phyloP scores from a whole-genome alignment of 352 stramenopile species.

The Plasmopara muralis region DNA sequence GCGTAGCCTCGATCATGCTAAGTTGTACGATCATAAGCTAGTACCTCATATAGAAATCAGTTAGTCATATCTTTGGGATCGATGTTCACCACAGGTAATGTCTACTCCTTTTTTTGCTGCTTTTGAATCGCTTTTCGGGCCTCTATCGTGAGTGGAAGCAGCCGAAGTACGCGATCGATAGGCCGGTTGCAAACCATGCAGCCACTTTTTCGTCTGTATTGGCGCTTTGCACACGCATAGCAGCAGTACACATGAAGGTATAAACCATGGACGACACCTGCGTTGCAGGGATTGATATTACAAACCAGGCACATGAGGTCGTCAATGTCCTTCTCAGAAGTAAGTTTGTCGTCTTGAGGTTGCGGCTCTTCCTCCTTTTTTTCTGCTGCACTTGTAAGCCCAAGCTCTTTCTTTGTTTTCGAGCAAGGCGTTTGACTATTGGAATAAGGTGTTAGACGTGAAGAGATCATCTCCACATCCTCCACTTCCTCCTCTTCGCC shows the following conservation, averaged over 20 bases:
- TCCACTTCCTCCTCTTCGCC: constrained; percentile 20
- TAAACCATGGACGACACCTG: constrained; percentile 61
- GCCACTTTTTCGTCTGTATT: constrained; percentile 37
- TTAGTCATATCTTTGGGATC: no score
- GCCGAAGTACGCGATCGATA: constrained; percentile 66
- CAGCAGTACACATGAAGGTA: constrained; percentile 82
- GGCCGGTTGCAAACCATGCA: constrained; percentile 75
- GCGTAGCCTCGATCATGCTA: neutral
- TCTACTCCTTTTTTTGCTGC: constrained; percentile 20
- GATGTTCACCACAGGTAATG: neutral
- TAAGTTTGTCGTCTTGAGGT: constrained; percentile 15
- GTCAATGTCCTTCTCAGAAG: constrained; percentile 33
- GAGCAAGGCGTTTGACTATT: constrained; percentile 4
- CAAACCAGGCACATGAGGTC: constrained; percentile 71
- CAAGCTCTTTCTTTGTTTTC: constrained; percentile 27
- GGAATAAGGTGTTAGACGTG: neutral
- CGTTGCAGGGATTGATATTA: constrained; percentile 45
- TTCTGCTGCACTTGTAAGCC: constrained; percentile 5
- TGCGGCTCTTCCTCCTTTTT: constrained; percentile 7
- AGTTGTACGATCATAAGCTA: no score
- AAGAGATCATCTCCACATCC: constrained; percentile 11
- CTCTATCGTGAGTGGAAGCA: constrained; percentile 65
- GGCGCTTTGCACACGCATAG: constrained; percentile 68
- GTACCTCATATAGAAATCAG: no score
- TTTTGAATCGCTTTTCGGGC: constrained; percentile 34